phyloP scores from a whole-genome alignment of 2,329 filamentous ascomycete species.

The Neonectria ditissima region DNA sequence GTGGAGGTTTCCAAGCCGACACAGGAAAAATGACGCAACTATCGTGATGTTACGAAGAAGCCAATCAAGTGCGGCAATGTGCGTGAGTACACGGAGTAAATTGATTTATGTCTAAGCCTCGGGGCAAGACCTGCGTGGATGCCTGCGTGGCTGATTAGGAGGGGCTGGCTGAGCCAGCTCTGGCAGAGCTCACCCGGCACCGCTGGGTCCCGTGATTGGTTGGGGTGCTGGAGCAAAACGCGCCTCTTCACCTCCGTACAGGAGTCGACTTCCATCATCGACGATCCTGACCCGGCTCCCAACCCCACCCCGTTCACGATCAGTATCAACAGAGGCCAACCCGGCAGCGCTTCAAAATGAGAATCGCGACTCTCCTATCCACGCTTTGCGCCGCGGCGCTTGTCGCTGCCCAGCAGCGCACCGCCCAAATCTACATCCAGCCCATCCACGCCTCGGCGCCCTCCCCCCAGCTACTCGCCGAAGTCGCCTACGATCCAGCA shows the following conservation, averaged over 20 bases:
- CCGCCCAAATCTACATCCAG: conserved; percentile 66
- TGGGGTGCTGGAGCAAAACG: too few relatives aligned
- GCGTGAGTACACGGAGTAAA: too few relatives aligned
- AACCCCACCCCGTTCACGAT: conserved; percentile 15
- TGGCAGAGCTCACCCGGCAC: conserved; percentile 5
- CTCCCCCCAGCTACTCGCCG: conserved; percentile 61
- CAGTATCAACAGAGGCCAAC: conserved; percentile 2
- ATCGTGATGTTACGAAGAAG: conserved; percentile 6
- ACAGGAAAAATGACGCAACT: background rate
- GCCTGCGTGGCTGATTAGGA: too few relatives aligned
- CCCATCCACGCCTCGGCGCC: conserved; percentile 54
- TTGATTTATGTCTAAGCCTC: too few relatives aligned
- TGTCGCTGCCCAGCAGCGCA: conserved; percentile 56
- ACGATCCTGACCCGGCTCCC: conserved; percentile 10
- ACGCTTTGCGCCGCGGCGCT: conserved; percentile 57
- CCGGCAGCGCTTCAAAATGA: conserved; percentile 51
- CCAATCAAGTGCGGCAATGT: conserved; percentile 12
- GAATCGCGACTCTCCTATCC: conserved; percentile 53
- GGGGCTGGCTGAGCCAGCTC: background rate
- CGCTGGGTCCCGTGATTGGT: too few relatives aligned
- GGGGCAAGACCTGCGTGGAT: conserved; percentile 11
- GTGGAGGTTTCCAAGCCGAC: too few relatives aligned
- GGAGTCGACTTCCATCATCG: conserved; percentile 36
- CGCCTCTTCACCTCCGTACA: conserved; percentile 29
- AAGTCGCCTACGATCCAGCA: conserved; percentile 66